Conservation (phyloP, 371 early-diverging fungal genomes). For the Mortierella sp. region DNA sequence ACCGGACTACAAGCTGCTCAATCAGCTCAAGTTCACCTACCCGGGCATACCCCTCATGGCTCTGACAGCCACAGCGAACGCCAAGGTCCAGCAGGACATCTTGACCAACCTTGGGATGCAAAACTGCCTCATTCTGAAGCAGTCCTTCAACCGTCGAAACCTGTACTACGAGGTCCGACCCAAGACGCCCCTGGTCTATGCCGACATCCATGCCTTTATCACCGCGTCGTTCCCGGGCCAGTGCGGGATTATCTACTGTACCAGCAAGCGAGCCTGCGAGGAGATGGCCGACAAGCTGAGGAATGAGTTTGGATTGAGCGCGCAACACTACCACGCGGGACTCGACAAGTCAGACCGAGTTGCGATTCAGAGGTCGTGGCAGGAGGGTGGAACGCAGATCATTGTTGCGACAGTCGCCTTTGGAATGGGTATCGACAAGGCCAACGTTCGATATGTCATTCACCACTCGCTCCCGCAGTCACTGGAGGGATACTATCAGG, state of each 20-base stretch:
- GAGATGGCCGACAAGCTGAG: constrained; percentile 82
- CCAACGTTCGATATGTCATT: constrained; percentile 99
- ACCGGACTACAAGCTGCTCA: constrained; percentile 84
- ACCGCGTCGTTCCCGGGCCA: constrained; percentile 71
- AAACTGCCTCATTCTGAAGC: constrained; percentile 78
- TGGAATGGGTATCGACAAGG: constrained; percentile 99
- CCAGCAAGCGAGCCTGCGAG: constrained; percentile 91
- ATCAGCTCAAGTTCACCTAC: constrained; percentile 72
- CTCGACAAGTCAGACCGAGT: constrained; percentile 88
- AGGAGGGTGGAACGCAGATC: constrained; percentile 80
- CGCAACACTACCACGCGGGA: constrained; percentile 96
- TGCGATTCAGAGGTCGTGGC: constrained; percentile 93
- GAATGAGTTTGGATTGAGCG: constrained; percentile 64
- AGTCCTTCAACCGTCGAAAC: constrained; percentile 94
- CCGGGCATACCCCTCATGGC: constrained; percentile 96
- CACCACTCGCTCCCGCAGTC: constrained; percentile 97
- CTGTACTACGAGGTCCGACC: constrained; percentile 88
- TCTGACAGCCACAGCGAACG: constrained; percentile 98
- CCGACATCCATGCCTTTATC: constrained; percentile 89
- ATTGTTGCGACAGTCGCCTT: constrained; percentile 99
- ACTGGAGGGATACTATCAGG: constrained; percentile 99
- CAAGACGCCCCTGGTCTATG: constrained; percentile 67
- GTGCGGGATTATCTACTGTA: constrained; percentile 99
- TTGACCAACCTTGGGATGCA: constrained; percentile 76
- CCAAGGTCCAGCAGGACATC: constrained; percentile 88